Percentiles rank a stretch among this genome's conserved stretches.
Evolutionary conservation across 371 early-diverging fungal species (phyloP).

Genomic region (Lichtheimia corymbifera): DNA sequence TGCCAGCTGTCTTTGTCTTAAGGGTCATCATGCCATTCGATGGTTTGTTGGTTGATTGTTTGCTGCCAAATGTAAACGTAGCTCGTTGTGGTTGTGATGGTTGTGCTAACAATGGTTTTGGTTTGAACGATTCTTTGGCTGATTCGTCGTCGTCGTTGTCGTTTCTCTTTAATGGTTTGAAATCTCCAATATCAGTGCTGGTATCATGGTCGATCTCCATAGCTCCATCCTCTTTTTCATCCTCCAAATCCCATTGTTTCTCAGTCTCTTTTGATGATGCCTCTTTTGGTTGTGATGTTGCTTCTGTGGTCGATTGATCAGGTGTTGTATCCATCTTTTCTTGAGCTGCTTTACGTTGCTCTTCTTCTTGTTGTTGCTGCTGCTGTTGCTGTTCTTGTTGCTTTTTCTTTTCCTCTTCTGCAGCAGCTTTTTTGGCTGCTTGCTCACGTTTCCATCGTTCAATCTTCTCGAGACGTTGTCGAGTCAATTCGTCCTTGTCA

Average conservation of each 20-base stretch:
- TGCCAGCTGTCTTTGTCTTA: constrained; percentile 28
- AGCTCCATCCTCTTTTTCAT: constrained; percentile 26
- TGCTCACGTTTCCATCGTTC: constrained; percentile 70
- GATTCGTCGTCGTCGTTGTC: constrained; percentile 22
- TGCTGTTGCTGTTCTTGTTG: constrained; percentile 15
- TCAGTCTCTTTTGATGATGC: constrained; percentile 16
- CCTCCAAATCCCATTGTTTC: constrained; percentile 29
- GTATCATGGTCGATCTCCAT: constrained; percentile 17
- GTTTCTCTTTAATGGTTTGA: constrained; percentile 28
- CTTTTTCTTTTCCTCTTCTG: constrained; percentile 34
- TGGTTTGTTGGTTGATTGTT: constrained; percentile 6
- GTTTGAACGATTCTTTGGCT: constrained; percentile 15
- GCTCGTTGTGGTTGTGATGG: constrained; percentile 7
- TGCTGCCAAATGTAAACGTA: constrained; percentile 3
- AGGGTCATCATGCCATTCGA: constrained; percentile 2
- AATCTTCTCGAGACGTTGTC: constrained; percentile 71
- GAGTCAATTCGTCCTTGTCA: constrained; percentile 62
- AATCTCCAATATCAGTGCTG: constrained; percentile 27
- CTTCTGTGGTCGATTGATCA: constrained; percentile 12
- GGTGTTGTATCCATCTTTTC: constrained; percentile 11
- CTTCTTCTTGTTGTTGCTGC: constrained; percentile 19
- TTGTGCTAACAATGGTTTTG: constrained; percentile 14
- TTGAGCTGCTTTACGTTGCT: constrained; percentile 17
- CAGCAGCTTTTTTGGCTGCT: constrained; percentile 53
- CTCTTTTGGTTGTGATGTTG: constrained; percentile 25